These are phyloP conservation scores for Irpex sp. DNA, from an alignment of 1,284 basidiomycete species.

Conservation along the genomic window DNA sequence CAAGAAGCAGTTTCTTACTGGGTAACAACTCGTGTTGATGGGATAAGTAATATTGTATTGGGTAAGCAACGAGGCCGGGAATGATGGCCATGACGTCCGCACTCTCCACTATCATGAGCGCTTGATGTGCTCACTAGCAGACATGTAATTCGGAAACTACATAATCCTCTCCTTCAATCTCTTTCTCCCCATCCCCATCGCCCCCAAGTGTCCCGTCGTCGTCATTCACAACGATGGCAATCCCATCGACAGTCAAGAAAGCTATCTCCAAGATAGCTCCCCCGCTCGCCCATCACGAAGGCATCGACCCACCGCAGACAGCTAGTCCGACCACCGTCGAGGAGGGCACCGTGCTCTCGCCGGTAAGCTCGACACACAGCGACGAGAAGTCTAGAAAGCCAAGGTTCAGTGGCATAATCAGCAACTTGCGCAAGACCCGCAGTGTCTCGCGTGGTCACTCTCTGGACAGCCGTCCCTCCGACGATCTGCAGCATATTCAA, in stretches of 20 bases:
- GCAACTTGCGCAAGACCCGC: slow-evolving; percentile 8
- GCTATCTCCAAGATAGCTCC: slow-evolving; percentile 18
- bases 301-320: slow-evolving; percentile 13
- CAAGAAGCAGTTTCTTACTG: neutral
- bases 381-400: neutral
- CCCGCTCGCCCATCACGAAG: slow-evolving; percentile 6
- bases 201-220: neutral
- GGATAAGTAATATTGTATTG: neutral
- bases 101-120: neutral
- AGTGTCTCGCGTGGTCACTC: slow-evolving; percentile 8
- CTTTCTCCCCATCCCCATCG: neutral
- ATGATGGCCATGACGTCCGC: neutral
- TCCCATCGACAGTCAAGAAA: slow-evolving; percentile 15
- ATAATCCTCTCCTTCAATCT: neutral
- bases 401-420: slow-evolving; percentile 7
- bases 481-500: slow-evolving; percentile 15
- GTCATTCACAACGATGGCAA: neutral
- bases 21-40: neutral
- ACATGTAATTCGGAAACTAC: neutral
- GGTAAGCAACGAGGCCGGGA: neutral
- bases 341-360: neutral
- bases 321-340: slow-evolving; percentile 1
- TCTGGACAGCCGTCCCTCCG: slow-evolving; percentile 4
- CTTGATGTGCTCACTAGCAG: neutral
- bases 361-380: neutral